A percentile compares a stretch with the other conserved stretches of the same genome.
phyloP scores from a whole-genome alignment of 2,329 filamentous ascomycete genomes.

The Phialophora tarda region DNA sequence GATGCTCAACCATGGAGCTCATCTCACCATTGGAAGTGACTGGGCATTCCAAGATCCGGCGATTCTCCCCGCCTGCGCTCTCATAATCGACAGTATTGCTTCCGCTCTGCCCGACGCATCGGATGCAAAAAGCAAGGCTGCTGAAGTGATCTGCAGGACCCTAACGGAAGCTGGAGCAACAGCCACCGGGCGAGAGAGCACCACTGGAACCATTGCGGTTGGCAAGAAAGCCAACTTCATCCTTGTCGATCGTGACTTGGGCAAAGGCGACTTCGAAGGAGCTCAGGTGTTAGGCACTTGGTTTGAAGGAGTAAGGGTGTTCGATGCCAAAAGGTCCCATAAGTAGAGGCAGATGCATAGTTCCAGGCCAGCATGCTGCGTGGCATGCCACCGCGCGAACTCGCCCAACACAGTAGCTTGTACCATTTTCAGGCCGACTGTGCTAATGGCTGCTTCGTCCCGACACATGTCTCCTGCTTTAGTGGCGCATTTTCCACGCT shows the following conservation, averaged over 20 bases:
- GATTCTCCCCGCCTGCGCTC: conserved; percentile 13
- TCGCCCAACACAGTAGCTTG: no score
- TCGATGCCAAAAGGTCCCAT: conserved; percentile 8
- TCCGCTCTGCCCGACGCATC: neutral
- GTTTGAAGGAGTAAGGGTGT: conserved; percentile 40
- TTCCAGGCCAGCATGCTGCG: neutral
- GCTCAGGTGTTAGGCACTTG: conserved; percentile 43
- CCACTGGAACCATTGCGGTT: conserved; percentile 42
- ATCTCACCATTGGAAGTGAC: conserved; percentile 45
- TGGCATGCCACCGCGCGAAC: neutral
- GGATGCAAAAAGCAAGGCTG: conserved; percentile 7
- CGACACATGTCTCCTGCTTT: no score
- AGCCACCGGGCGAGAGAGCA: conserved; percentile 41
- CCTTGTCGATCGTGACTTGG: conserved; percentile 42
- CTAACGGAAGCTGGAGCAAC: conserved; percentile 43
- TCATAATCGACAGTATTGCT: conserved; percentile 14
- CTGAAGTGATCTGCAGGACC: conserved; percentile 35
- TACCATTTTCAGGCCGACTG: no score
- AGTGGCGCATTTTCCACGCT: no score
- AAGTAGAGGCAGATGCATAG: neutral
- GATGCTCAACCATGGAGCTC: conserved; percentile 40
- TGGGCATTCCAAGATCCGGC: conserved; percentile 26
- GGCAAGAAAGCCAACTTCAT: conserved; percentile 46
- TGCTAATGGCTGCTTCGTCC: no score
- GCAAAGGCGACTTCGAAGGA: conserved; percentile 41